Evolutionary conservation across 148 eudicot genomes (phyloP).

Genomic region (Fagopyrum tataricum): DNA sequence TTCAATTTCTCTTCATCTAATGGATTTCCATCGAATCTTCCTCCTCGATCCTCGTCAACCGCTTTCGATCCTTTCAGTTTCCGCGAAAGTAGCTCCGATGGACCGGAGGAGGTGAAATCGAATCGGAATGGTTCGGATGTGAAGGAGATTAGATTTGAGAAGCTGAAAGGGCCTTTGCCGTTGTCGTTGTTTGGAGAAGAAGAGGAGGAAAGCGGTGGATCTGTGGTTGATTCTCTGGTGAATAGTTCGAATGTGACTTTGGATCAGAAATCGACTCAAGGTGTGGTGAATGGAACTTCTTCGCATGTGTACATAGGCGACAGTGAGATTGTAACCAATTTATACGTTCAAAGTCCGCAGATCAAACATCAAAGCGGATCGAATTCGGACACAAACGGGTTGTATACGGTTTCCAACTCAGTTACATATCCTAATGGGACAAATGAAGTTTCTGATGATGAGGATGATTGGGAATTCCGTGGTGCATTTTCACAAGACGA

Average conservation of each 20-base stretch:
- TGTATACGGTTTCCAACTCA: background rate
- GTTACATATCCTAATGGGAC: conserved; percentile 13
- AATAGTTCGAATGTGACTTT: background rate
- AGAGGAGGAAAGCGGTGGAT: conserved; percentile 16
- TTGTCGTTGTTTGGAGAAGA: conserved; percentile 58
- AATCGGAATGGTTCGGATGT: background rate
- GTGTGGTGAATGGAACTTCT: conserved; percentile 13
- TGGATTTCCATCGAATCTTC: conserved; percentile 20
- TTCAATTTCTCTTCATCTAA: conserved; percentile 15
- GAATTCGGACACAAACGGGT: background rate
- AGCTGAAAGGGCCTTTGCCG: conserved; percentile 60
- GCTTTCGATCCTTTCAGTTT: conserved; percentile 21
- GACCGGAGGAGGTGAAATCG: conserved; percentile 8
- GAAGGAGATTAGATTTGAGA: conserved; percentile 18
- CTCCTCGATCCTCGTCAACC: conserved; percentile 10
- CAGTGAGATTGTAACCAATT: conserved; percentile 21
- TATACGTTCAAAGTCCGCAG: conserved; percentile 21
- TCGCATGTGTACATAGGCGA: conserved; percentile 8
- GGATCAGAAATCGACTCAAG: conserved; percentile 8
- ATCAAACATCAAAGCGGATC: conserved; percentile 22
- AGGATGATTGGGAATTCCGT: conserved; percentile 72
- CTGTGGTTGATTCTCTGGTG: background rate
- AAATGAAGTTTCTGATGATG: conserved; percentile 28
- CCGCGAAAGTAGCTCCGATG: background rate
- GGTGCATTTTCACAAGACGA: conserved; percentile 37